These are phyloP conservation scores for Populus trichocarpa DNA, from an alignment of 441 rosid species.

Conservation along the genomic window DNA sequence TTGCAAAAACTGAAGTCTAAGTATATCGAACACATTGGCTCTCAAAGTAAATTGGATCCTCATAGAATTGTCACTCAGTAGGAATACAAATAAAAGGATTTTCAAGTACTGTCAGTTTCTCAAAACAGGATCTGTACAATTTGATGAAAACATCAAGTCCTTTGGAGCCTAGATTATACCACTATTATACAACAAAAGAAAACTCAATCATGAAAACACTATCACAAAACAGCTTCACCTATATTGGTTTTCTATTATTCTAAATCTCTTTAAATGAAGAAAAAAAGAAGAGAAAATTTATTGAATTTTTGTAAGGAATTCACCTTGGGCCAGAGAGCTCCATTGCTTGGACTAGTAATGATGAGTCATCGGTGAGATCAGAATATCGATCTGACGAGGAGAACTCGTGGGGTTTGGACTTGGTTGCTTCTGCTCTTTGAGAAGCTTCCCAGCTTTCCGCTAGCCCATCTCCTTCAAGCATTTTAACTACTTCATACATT, in stretches of 20 bases:
- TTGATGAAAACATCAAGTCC: slow-evolving; percentile 6
- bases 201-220: slow-evolving; percentile 7
- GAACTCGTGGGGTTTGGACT: slow-evolving; percentile 51
- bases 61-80: background rate
- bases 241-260: background rate
- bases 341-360: slow-evolving; percentile 80
- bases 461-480: slow-evolving; percentile 96
- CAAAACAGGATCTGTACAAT: slow-evolving; percentile 18
- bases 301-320: slow-evolving; percentile 1
- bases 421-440: slow-evolving; percentile 44
- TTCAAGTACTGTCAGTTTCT: slow-evolving; percentile 7
- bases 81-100: slow-evolving; percentile 7
- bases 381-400: slow-evolving; percentile 69
- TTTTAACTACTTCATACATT: slow-evolving; percentile 90
- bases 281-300: background rate
- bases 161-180: slow-evolving; percentile 8
- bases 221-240: slow-evolving; percentile 9
- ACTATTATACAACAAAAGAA: slow-evolving; percentile 8
- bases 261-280: background rate
- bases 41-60: background rate
- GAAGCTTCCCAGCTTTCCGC: slow-evolving; percentile 46
- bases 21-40: background rate
- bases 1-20: background rate
- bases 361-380: slow-evolving; percentile 80
- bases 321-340: slow-evolving; percentile 95